A percentile compares a stretch with the other conserved stretches of the same genome.
These are phyloP conservation scores for Arbutus unedo DNA, from an alignment of 148 eudicot genomes.

Conservation along the genomic window DNA sequence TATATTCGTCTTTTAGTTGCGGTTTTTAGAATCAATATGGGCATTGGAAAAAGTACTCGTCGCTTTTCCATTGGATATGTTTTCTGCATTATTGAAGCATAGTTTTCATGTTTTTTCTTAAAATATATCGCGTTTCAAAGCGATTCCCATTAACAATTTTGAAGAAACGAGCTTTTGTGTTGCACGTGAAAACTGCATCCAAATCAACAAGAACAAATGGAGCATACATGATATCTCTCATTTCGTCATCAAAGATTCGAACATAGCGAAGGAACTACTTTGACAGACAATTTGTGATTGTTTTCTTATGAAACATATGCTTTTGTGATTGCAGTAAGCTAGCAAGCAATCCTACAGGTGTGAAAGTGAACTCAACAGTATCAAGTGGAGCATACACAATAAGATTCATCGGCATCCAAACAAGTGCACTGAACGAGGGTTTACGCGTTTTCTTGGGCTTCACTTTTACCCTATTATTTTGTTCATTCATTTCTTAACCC, in stretches of 20 bases:
- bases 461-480: constrained; percentile 27
- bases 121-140: no score
- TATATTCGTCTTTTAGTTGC: not conserved
- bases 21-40: not conserved
- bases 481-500: constrained; percentile 26
- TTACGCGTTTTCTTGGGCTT: constrained; percentile 27
- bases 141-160: no score
- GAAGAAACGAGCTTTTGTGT: no score
- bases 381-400: constrained; percentile 36
- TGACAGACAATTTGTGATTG: not conserved
- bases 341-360: constrained; percentile 39
- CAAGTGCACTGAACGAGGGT: constrained; percentile 11
- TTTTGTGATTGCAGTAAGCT: constrained; percentile 53
- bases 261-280: not conserved
- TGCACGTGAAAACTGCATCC: not conserved
- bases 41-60: not conserved
- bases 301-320: not conserved
- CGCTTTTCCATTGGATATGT: not conserved
- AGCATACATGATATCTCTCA: not conserved
- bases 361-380: constrained; percentile 50
- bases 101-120: not conserved
- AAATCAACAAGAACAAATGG: no score
- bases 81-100: not conserved
- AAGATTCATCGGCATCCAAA: constrained; percentile 13
- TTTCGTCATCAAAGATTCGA: not conserved